Evolutionary conservation across 1,139 yeast species (phyloP).

Genomic region (Fermentozyma sake): DNA sequence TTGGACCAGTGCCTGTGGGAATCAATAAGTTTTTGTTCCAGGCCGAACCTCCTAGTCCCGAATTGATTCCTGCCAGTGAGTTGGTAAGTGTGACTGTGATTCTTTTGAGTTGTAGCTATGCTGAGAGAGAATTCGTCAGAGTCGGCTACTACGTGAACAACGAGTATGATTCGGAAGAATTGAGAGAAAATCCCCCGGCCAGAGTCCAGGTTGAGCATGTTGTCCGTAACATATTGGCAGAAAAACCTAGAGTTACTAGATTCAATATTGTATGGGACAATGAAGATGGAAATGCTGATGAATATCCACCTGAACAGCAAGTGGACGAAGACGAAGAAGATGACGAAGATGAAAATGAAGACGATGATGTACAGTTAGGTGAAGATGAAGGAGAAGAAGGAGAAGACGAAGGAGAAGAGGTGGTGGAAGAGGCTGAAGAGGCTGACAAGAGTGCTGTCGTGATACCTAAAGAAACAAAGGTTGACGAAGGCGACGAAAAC

Average conservation of each 20-base stretch:
- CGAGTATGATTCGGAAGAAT: slow-evolving; percentile 90
- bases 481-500: slow-evolving; percentile 6
- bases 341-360: slow-evolving; percentile 56
- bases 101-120: slow-evolving; percentile 84
- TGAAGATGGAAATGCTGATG: slow-evolving; percentile 61
- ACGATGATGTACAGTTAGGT: slow-evolving; percentile 51
- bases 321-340: slow-evolving; percentile 53
- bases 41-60: slow-evolving; percentile 97
- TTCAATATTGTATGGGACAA: slow-evolving; percentile 95
- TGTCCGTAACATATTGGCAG: slow-evolving; percentile 90
- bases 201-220: slow-evolving; percentile 94
- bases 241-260: slow-evolving; percentile 94
- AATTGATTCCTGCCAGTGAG: slow-evolving; percentile 91
- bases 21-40: slow-evolving; percentile 86
- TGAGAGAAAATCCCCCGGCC: slow-evolving; percentile 89
- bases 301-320: slow-evolving; percentile 46
- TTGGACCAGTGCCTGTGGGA: slow-evolving; percentile 98
- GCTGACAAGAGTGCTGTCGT: slow-evolving; percentile 20
- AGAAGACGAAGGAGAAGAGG: slow-evolving; percentile 32
- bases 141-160: slow-evolving; percentile 97
- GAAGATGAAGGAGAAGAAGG: slow-evolving; percentile 49
- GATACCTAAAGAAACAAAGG: slow-evolving; percentile 4
- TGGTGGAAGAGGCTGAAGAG: slow-evolving; percentile 27
- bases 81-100: slow-evolving; percentile 93
- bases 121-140: slow-evolving; percentile 89